Base-by-base conservation (phyloP, 1,284 basidiomycete genomes). In the Athelia psychrophila region DNA sequence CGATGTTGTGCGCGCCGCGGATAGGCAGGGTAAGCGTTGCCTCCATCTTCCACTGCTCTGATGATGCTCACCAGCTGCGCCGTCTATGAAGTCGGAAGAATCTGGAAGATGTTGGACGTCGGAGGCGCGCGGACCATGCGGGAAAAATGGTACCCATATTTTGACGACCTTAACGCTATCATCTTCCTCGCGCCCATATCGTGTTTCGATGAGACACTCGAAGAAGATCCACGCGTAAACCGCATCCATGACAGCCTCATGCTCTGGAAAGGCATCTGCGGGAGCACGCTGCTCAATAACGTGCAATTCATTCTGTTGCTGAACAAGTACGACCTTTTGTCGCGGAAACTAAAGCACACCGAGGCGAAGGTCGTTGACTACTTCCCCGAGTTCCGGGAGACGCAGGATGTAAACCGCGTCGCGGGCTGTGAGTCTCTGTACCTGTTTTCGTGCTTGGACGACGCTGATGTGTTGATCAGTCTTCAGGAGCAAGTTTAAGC, bases 61-160 rank as follows among this genome's bases (percentile, higher is more conserved):
- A 13, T 22, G 44, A 46, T 35, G 53, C 33, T 50, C 45, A n/a
- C 22, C 47, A 9, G 22, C 24, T 54, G 47, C 46, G 56, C 61
- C 69, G 66, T 56, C 40, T 64, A 64, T 22, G 68, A 71, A 50
- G 60, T 60, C 15, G 66, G 69, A 5, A 78, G 78, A 65, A 79
- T 83, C 62, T 85, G 83, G 83, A 72, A 77, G 27, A 80, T 86
- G 53, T 86, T 80, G 64, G 84, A 86, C 55, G 83, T 86, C 42
- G 83, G 83, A 44, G 83, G 83, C 13, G 80, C 78, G 54, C 74
- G 81, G 47, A 81, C 78, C 44, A 66, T 68, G 80, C 79, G 82
- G 22, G 69, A 76, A 19, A 77, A 80, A 24, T 85, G 84, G 83
- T 70, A 83, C 42, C 80, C 83, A 1, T 85, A 78, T 61, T 85